These are phyloP conservation scores for Venustampulla echinocandica DNA, from an alignment of 495 filamentous ascomycete species.

Conservation along the genomic window DNA sequence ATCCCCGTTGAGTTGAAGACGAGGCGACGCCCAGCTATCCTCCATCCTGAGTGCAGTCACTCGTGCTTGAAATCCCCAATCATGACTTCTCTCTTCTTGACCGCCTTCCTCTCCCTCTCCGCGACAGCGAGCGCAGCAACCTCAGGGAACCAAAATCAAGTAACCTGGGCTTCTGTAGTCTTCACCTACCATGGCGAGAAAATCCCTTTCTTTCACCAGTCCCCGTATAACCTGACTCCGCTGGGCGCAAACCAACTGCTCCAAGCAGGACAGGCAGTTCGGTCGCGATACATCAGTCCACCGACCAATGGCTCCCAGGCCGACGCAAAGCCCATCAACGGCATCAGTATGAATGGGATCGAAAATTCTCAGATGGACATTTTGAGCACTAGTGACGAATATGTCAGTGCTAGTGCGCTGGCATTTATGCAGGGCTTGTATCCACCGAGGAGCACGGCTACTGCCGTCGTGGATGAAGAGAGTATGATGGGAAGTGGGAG, in stretches of 20 bases:
- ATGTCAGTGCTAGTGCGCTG: slow-evolving; percentile 47
- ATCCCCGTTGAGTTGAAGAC: no score
- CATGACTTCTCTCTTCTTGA: slow-evolving; percentile 9
- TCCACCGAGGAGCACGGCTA: slow-evolving; percentile 41
- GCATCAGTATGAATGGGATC: slow-evolving; percentile 32
- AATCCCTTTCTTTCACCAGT: slow-evolving; percentile 35
- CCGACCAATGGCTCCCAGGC: slow-evolving; percentile 22
- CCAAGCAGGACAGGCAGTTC: slow-evolving; percentile 42
- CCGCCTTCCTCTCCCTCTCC: slow-evolving; percentile 12
- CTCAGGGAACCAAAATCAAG: slow-evolving; percentile 21
- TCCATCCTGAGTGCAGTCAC: neutral
- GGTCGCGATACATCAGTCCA: slow-evolving; percentile 38
- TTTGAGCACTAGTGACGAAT: slow-evolving; percentile 38
- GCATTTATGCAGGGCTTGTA: slow-evolving; percentile 67
- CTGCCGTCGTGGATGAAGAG: slow-evolving; percentile 26
- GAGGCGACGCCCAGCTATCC: neutral
- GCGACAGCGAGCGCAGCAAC: neutral
- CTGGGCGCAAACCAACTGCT: slow-evolving; percentile 51
- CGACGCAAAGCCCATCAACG: slow-evolving; percentile 13
- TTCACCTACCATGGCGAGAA: slow-evolving; percentile 55
- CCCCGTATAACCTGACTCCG: slow-evolving; percentile 38
- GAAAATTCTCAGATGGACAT: slow-evolving; percentile 40
- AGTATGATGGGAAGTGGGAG: slow-evolving; percentile 42
- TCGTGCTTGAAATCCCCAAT: neutral
- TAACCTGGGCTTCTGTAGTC: slow-evolving; percentile 46